A percentile compares a stretch with the other conserved stretches of the same genome.
Evolutionary conservation across 2,329 filamentous ascomycete genomes (phyloP).

Genomic region (Rutstroemia sp.): DNA sequence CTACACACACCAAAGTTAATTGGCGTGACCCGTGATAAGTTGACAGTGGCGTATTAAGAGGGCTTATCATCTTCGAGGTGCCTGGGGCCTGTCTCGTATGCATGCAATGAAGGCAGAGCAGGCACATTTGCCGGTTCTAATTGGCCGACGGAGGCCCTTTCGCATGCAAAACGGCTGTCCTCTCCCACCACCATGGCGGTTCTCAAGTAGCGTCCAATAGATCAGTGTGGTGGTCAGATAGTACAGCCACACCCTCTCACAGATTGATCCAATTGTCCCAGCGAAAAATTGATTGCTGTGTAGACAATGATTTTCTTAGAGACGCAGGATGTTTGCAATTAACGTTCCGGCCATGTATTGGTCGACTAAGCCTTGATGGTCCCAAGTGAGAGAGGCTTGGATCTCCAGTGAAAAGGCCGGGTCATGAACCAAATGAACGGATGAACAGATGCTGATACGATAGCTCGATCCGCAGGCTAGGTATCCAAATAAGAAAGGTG

Average conservation of each 20-base stretch:
- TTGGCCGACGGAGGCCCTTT: background rate
- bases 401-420: background rate
- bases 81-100: background rate
- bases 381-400: background rate
- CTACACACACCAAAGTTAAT: background rate
- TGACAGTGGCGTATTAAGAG: background rate
- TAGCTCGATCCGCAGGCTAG: background rate
- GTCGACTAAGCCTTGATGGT: background rate
- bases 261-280: background rate
- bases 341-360: background rate
- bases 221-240: background rate
- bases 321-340: background rate
- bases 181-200: background rate
- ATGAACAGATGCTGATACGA: background rate
- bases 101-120: background rate
- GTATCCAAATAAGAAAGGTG: background rate
- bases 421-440: background rate
- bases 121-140: background rate
- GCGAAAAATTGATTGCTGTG: background rate
- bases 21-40: constrained; percentile 2
- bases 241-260: background rate
- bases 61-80: background rate
- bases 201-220: background rate
- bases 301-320: background rate
- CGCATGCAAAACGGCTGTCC: background rate